Evolutionary conservation across 306 rosid species (phyloP).

Genomic region (Sesbania bispinosa): DNA sequence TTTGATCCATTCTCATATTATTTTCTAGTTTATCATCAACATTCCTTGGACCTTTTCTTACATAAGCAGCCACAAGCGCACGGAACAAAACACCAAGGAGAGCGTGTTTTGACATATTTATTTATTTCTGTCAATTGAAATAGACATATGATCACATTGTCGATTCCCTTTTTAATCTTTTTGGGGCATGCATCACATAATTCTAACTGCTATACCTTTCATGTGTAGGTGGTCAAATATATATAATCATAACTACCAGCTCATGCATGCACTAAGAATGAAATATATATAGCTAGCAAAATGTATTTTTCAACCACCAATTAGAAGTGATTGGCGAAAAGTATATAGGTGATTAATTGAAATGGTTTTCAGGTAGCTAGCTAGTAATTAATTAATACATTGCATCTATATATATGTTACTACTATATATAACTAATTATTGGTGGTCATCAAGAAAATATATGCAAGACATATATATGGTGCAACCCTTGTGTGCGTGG

Average conservation of each 20-base stretch:
- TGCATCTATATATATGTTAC: neutral
- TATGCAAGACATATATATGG: slow-evolving; percentile 22
- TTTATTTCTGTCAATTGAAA: neutral
- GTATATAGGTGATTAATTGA: neutral
- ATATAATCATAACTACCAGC: neutral
- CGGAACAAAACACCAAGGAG: neutral
- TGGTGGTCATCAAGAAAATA: neutral
- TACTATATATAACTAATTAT: no score
- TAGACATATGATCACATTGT: slow-evolving; percentile 1
- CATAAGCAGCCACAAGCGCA: neutral
- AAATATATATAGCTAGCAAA: no score
- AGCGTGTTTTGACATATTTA: neutral
- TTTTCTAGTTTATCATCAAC: neutral
- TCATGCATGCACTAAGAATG: neutral
- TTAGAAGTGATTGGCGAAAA: neutral
- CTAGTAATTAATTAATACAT: neutral
- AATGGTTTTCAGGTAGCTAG: neutral
- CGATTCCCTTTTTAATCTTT: no score
- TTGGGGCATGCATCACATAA: neutral
- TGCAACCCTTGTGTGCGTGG: slow-evolving; percentile 48
- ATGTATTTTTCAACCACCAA: no score
- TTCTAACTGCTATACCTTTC: neutral
- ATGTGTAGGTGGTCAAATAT: neutral
- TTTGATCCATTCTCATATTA: no score
- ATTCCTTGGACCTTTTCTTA: neutral